Evolutionary conservation across 2,329 filamentous ascomycete genomes (phyloP).

Genomic region (Dendryphion nanum): DNA sequence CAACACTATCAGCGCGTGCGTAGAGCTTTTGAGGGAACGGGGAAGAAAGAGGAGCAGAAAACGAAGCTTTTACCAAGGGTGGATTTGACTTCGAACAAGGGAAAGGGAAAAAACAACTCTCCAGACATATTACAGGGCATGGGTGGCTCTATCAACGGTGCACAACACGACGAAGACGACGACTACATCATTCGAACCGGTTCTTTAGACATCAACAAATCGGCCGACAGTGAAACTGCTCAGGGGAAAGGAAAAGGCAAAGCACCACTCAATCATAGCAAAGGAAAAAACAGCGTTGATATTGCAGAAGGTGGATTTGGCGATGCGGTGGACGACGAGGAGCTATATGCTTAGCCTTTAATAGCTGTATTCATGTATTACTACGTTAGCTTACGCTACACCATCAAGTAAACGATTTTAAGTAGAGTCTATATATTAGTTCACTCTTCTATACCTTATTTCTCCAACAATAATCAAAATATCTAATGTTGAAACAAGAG

Average conservation of each 20-base stretch:
- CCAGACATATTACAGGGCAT: slow-evolving; percentile 1
- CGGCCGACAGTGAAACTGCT: slow-evolving; percentile 4
- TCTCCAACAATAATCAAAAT: too few species aligned
- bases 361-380: too few species aligned
- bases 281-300: slow-evolving; percentile 33
- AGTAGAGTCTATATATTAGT: too few species aligned
- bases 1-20: slow-evolving; percentile 87
- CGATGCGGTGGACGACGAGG: slow-evolving; percentile 40
- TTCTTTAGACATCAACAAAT: slow-evolving; percentile 33
- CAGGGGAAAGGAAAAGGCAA: slow-evolving; percentile 35
- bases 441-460: too few species aligned
- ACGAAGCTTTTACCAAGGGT: too few species aligned
- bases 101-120: slow-evolving; percentile 28
- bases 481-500: too few species aligned
- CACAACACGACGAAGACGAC: slow-evolving; percentile 36
- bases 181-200: slow-evolving; percentile 43
- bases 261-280: slow-evolving; percentile 34
- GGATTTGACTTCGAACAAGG: slow-evolving; percentile 11
- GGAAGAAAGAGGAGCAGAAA: slow-evolving; percentile 47
- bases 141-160: slow-evolving; percentile 1
- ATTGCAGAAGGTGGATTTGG: slow-evolving; percentile 40
- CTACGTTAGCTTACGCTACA: too few species aligned
- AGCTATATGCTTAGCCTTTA: slow-evolving; percentile 45
- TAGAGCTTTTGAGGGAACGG: slow-evolving; percentile 72
- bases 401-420: too few species aligned